phyloP scores from a whole-genome alignment of 352 stramenopile genomes.

The Phytopythium aichiense region DNA sequence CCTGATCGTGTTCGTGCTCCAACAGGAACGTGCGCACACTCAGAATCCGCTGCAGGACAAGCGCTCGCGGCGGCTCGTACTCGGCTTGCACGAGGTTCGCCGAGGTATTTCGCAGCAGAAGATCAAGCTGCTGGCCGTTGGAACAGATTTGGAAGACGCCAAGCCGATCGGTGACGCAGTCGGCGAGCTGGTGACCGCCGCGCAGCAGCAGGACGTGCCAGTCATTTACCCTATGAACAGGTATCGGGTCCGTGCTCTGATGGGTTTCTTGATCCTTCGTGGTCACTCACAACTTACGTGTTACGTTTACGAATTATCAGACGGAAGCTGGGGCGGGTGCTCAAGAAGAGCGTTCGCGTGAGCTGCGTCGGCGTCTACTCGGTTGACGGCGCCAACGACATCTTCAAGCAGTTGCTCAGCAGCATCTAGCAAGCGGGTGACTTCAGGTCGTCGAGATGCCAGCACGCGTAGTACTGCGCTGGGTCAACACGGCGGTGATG shows the following conservation, averaged over 20 bases:
- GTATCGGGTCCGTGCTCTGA: constrained; percentile 9
- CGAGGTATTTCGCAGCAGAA: constrained; percentile 83
- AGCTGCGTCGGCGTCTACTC: constrained; percentile 95
- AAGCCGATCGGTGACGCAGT: constrained; percentile 80
- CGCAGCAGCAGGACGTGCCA: constrained; percentile 35
- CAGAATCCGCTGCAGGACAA: constrained; percentile 65
- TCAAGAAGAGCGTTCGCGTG: constrained; percentile 93
- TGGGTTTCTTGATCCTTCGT: background rate
- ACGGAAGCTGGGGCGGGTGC: constrained; percentile 84
- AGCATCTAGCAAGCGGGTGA: background rate
- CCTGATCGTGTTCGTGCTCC: background rate
- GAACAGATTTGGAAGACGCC: constrained; percentile 86
- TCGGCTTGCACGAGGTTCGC: constrained; percentile 91
- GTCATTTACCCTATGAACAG: constrained; percentile 42
- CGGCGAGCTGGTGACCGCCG: constrained; percentile 77
- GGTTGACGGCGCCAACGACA: constrained; percentile 91
- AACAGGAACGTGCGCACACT: constrained; percentile 60
- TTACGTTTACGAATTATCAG: constrained; percentile 27
- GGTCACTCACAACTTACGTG: background rate
- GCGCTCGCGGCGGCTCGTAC: constrained; percentile 77
- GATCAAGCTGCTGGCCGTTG: constrained; percentile 84
- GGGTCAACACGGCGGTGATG: constrained; percentile 13
- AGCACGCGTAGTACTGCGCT: constrained; percentile 36
- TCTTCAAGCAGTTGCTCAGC: constrained; percentile 51
- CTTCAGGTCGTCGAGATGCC: constrained; percentile 21